Conservation (phyloP, 2,329 filamentous ascomycete species). For the Bertia moriformis region DNA sequence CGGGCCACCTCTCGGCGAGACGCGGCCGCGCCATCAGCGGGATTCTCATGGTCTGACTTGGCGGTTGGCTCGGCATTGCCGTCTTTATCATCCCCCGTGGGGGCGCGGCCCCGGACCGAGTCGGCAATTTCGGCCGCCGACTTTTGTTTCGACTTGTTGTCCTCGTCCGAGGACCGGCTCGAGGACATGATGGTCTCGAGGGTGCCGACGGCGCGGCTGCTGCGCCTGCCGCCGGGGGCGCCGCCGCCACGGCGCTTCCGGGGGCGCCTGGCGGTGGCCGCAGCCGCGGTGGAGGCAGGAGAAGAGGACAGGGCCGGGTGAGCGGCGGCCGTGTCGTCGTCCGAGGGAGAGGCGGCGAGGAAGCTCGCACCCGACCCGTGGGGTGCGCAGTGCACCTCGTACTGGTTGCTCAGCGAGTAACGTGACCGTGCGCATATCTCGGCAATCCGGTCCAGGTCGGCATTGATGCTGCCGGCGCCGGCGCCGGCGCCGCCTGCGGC, state of each 20-base stretch:
- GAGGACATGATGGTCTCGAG: slow-evolving; percentile 55
- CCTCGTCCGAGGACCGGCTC: slow-evolving; percentile 48
- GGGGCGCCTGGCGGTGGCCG: too few species aligned
- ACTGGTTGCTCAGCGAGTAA: slow-evolving; percentile 53
- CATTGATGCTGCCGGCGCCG: slow-evolving; percentile 28
- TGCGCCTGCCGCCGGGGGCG: slow-evolving; percentile 21
- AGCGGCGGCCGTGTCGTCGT: slow-evolving; percentile 8
- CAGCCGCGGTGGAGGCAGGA: neutral
- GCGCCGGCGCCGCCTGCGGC: slow-evolving; percentile 16
- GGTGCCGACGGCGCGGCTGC: slow-evolving; percentile 43
- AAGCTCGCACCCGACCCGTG: slow-evolving; percentile 42
- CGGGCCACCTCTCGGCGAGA: slow-evolving; percentile 1
- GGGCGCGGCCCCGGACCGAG: slow-evolving; percentile 33
- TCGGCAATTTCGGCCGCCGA: slow-evolving; percentile 39
- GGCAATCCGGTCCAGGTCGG: slow-evolving; percentile 49
- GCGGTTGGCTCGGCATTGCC: slow-evolving; percentile 12
- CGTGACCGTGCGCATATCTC: slow-evolving; percentile 52
- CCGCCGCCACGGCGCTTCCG: slow-evolving; percentile 22
- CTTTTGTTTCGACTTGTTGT: slow-evolving; percentile 40
- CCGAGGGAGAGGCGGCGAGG: slow-evolving; percentile 10
- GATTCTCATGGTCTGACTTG: slow-evolving; percentile 14
- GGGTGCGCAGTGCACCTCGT: slow-evolving; percentile 49
- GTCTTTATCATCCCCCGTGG: too few species aligned
- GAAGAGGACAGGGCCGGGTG: slow-evolving; percentile 10
- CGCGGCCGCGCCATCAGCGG: slow-evolving; percentile 4